phyloP scores from a whole-genome alignment of 2,329 filamentous ascomycete genomes.

The Septoria linicola region DNA sequence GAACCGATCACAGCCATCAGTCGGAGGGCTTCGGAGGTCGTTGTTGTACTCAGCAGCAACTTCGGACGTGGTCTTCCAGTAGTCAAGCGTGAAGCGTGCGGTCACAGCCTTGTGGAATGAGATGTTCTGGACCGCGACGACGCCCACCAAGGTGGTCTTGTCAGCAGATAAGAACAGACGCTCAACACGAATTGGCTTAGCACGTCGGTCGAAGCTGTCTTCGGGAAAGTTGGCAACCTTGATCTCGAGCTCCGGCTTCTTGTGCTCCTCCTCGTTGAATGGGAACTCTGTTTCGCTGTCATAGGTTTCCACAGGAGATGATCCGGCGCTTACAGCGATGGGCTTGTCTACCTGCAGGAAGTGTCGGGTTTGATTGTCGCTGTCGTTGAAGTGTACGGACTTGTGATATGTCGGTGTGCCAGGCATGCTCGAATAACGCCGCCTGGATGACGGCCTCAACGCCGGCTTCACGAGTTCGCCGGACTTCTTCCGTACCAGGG shows the following conservation, averaged over 20 bases:
- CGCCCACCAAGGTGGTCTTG: constrained; percentile 81
- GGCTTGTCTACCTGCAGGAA: constrained; percentile 93
- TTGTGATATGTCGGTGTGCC: constrained; percentile 95
- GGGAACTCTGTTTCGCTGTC: constrained; percentile 89
- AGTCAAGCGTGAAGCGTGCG: constrained; percentile 94
- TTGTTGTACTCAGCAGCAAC: constrained; percentile 84
- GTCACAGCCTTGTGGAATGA: constrained; percentile 85
- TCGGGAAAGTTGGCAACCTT: constrained; percentile 77
- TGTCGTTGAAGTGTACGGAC: constrained; percentile 96
- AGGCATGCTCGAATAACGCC: constrained; percentile 92
- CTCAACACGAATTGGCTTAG: constrained; percentile 74
- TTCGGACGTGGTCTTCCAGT: constrained; percentile 98
- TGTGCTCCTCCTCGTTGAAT: constrained; percentile 60
- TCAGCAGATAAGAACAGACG: constrained; percentile 83
- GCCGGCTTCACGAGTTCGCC: constrained; percentile 94
- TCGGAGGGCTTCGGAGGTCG: constrained; percentile 63
- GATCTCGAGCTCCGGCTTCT: constrained; percentile 79
- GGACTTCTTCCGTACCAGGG: constrained; percentile 96
- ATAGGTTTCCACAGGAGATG: constrained; percentile 85
- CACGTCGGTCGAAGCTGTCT: constrained; percentile 61
- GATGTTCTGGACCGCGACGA: constrained; percentile 80
- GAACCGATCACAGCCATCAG: constrained; percentile 79
- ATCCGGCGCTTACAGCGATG: constrained; percentile 91
- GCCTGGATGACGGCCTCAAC: constrained; percentile 72
- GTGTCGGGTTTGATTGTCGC: constrained; percentile 92